These are phyloP conservation scores for Coemansia sp. DNA, from an alignment of 192 early-diverging fungal genomes.

Conservation along the genomic window DNA sequence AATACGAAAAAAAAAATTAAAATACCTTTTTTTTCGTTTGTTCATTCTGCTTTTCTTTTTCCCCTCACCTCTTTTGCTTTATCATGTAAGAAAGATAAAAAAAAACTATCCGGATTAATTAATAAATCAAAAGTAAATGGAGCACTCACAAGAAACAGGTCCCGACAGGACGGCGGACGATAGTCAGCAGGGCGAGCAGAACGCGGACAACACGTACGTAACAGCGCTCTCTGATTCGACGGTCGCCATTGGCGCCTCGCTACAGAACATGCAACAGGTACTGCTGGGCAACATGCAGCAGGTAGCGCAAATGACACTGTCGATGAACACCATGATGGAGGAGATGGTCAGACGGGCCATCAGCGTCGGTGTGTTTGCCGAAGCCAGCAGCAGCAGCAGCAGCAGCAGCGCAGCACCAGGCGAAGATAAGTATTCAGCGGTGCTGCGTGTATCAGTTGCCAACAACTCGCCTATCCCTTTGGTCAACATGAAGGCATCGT, in stretches of 20 bases:
- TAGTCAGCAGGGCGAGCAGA: background rate
- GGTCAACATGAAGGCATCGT: constrained; percentile 1
- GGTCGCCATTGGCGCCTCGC: constrained; percentile 33
- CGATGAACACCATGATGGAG: constrained; percentile 56
- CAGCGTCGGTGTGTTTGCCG: constrained; percentile 31
- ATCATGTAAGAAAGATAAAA: too few relatives aligned
- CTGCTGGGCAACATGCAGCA: constrained; percentile 48
- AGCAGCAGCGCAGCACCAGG: background rate
- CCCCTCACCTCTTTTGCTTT: too few relatives aligned
- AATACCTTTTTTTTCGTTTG: constrained; percentile 8
- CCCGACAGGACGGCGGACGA: background rate
- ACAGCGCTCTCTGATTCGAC: constrained; percentile 25
- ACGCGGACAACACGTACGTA: background rate
- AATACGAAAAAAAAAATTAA: background rate
- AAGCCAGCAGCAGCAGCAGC: background rate
- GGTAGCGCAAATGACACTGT: constrained; percentile 46
- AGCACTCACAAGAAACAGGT: background rate
- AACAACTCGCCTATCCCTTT: constrained; percentile 46
- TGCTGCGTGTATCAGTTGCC: constrained; percentile 10
- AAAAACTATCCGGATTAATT: too few relatives aligned
- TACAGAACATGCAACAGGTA: constrained; percentile 44
- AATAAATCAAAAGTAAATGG: background rate
- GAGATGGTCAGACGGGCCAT: constrained; percentile 42
- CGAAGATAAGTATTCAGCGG: background rate
- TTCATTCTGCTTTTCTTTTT: background rate